Evolutionary conservation across 768 basidiomycete species (phyloP).

Genomic region (Cystofilobasidium macerans): DNA sequence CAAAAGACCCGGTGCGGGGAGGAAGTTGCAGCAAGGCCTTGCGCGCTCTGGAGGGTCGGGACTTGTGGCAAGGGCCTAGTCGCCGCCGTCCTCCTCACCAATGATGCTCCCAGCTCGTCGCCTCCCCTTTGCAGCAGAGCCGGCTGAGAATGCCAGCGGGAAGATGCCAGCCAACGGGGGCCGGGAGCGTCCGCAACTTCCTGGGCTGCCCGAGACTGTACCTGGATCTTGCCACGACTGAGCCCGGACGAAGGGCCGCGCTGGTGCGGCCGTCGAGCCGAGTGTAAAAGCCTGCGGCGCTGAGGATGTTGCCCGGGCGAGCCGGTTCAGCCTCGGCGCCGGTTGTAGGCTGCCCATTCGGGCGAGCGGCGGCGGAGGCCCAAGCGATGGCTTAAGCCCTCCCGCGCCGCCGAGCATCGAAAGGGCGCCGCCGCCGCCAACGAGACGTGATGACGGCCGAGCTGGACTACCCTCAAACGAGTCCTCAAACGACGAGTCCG

Average conservation of each 20-base stretch:
- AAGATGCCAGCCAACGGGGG: conserved; percentile 8
- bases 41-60: no score
- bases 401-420: background rate
- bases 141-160: conserved; percentile 20
- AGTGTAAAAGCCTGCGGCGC: background rate
- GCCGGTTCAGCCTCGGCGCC: background rate
- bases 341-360: background rate
- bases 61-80: background rate
- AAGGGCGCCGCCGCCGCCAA: background rate
- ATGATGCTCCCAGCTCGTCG: conserved; percentile 2
- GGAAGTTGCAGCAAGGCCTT: no score
- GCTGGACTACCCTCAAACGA: background rate
- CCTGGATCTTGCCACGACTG: conserved; percentile 3
- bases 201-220: background rate
- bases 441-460: background rate
- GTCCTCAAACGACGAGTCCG: conserved; percentile 3
- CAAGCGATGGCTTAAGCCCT: background rate
- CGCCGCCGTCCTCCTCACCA: conserved; percentile 15
- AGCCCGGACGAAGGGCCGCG: background rate
- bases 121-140: conserved; percentile 12
- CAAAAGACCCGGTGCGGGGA: no score
- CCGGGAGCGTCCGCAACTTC: background rate
- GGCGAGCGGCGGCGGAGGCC: background rate
- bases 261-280: background rate
- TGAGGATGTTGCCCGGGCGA: background rate